A percentile compares a stretch with the other conserved stretches of the same genome.
Evolutionary conservation across 495 filamentous ascomycete species (phyloP).

Genomic region (Saxophila tyrrhenica): DNA sequence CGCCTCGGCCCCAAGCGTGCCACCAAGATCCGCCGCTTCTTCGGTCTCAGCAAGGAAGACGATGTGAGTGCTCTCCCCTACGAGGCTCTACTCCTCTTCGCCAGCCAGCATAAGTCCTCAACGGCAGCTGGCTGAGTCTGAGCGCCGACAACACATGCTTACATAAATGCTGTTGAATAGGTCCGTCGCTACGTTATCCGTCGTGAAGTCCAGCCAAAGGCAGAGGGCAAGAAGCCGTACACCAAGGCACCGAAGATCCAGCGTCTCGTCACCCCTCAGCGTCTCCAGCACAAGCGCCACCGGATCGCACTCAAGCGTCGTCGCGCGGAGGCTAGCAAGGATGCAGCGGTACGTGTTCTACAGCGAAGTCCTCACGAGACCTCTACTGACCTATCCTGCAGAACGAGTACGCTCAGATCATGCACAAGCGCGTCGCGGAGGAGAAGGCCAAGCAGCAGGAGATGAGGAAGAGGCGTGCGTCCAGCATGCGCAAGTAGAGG

Average conservation of each 20-base stretch:
- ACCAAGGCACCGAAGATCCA: conserved; percentile 99
- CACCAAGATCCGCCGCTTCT: conserved; percentile 98
- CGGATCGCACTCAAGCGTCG: conserved; percentile 94
- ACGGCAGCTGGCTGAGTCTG: conserved; percentile 26
- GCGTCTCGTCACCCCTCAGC: conserved; percentile 97
- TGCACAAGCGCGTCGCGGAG: conserved; percentile 90
- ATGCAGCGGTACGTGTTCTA: conserved; percentile 98
- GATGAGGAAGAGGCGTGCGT: conserved; percentile 86
- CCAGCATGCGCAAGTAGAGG: conserved; percentile 68
- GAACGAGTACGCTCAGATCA: conserved; percentile 88
- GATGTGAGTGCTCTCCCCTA: conserved; percentile 63
- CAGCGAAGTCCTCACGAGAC: not conserved
- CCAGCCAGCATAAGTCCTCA: conserved; percentile 17
- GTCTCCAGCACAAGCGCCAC: conserved; percentile 99
- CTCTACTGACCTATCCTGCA: conserved; percentile 16
- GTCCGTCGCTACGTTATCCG: conserved; percentile 98
- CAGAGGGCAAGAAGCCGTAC: conserved; percentile 90
- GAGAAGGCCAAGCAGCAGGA: conserved; percentile 85
- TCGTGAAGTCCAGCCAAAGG: conserved; percentile 84
- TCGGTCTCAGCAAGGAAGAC: conserved; percentile 98
- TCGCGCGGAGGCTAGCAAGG: conserved; percentile 83
- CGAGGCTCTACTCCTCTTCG: conserved; percentile 34
- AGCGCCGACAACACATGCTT: conserved; percentile 21
- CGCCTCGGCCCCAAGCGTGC: conserved; percentile 96
- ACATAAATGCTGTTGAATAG: conserved; percentile 35